Base-by-base conservation (phyloP, 2,329 filamentous ascomycete species). In the Lasiodiplodia sp. region DNA sequence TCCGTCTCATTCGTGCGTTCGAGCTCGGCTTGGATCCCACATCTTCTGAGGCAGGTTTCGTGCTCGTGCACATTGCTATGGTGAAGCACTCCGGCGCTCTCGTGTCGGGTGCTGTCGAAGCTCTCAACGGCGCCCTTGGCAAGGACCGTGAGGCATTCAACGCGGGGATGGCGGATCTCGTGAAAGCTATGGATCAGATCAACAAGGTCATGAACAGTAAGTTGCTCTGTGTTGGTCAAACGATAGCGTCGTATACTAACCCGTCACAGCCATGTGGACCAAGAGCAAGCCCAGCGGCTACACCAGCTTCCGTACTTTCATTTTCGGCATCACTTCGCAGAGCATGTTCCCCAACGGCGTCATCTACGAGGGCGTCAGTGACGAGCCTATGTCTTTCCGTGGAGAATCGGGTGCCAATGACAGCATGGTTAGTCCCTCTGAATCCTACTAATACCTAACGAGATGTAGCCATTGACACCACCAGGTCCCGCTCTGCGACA, bases 31-130 rank as follows among this genome's bases (percentile, higher is more conserved):
- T 97, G 10, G 92, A 97, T 78, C 92, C 92, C 0, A 87, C 86
- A 38, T 96, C 93, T 3, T 97, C 94, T 8, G 95, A 97, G 80
- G 95, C 95, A 0, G 95, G 95, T 62, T 97, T 98, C 78, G 93
- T 97, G n/a, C 87, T 97, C 14, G 94, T 96, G 4, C 95, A 97
- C 79, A 90, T 98, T 64, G 93, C 96, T 80, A 98, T 97, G 94
- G 95, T 97, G 62, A 90, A 90, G 77, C 89, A 97, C 80, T 94
- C 94, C 0, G 91, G 91, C 0, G 87, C 89, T 0, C 85, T 98
- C 1, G 89, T 97, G 57, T 86, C 88, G 52, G 93, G 93, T 38
- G 88, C 90, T 3, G 85, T 93, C 57, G 85, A 88, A 64, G 87
- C 91, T 63, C 85, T 97, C 28, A 86, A 91, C 52, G 79, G 81